Percentiles rank a stretch among this genome's conserved stretches.
These are phyloP conservation scores for Termitomyces bulborhizus DNA, from an alignment of 768 basidiomycete genomes.

Conservation along the genomic window DNA sequence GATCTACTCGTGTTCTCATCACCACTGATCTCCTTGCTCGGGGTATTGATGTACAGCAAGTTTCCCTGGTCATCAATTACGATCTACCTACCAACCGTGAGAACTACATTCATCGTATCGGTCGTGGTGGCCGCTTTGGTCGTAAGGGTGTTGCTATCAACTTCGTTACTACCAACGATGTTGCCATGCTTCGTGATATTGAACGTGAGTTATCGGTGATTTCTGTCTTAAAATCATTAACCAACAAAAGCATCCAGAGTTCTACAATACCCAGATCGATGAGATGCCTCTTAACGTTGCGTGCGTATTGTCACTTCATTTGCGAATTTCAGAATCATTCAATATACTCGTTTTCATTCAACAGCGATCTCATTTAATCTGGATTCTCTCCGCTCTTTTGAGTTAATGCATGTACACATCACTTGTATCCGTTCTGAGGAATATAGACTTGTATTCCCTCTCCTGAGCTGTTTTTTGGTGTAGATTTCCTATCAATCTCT, in stretches of 20 bases:
- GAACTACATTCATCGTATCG: constrained; percentile 99
- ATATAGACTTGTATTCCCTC: constrained; percentile 9
- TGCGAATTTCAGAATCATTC: not conserved
- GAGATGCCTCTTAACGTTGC: constrained; percentile 98
- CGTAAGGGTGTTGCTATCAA: constrained; percentile 98
- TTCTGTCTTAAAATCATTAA: not conserved
- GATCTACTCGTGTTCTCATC: constrained; percentile 96
- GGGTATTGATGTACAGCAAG: constrained; percentile 98
- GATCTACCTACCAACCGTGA: constrained; percentile 91
- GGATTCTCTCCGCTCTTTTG: constrained; percentile 1
- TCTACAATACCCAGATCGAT: constrained; percentile 95
- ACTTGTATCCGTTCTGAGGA: constrained; percentile 2
- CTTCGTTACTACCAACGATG: constrained; percentile 95
- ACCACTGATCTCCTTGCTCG: constrained; percentile 97
- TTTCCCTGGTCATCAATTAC: constrained; percentile 94
- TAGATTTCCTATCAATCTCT: not conserved
- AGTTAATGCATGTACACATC: constrained; percentile 10
- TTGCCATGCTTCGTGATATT: constrained; percentile 87
- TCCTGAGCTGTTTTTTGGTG: not conserved
- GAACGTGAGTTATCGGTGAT: constrained; percentile 61
- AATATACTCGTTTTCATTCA: not conserved
- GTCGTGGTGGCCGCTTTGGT: constrained; percentile 95
- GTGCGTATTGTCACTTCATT: constrained; percentile 34
- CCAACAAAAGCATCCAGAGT: constrained; percentile 42
- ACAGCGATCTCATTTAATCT: constrained; percentile 72